Percentiles rank a stretch among this genome's conserved stretches.
These are phyloP conservation scores for Aristolochia californica DNA, from an alignment of 164 flowering plant genomes.

Conservation along the genomic window DNA sequence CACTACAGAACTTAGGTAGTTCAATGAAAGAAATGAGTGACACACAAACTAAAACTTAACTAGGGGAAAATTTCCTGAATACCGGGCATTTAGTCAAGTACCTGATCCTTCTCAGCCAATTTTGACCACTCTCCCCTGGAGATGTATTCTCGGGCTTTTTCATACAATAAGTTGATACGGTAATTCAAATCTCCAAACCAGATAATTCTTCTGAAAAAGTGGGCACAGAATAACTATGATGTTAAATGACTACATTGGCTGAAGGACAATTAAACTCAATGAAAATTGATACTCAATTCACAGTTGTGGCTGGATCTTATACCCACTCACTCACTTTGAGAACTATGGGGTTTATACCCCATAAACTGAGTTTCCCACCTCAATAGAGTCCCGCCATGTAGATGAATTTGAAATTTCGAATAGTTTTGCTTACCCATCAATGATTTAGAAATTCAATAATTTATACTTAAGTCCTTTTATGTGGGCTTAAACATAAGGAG, in stretches of 20 bases:
- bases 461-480: too few relatives aligned
- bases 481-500: too few relatives aligned
- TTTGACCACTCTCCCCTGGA: constrained; percentile 62
- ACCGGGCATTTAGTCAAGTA: constrained; percentile 8
- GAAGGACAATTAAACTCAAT: background rate
- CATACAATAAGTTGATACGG: constrained; percentile 69
- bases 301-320: too few relatives aligned
- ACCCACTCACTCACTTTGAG: too few relatives aligned
- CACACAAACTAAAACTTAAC: background rate
- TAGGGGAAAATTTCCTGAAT: background rate
- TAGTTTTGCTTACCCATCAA: too few relatives aligned
- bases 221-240: constrained; percentile 4
- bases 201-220: constrained; percentile 76
- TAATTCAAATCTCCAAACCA: constrained; percentile 98
- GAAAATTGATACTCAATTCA: background rate
- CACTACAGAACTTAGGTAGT: background rate
- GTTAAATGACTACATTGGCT: background rate
- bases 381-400: too few relatives aligned
- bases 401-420: too few relatives aligned
- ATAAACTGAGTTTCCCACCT: too few relatives aligned
- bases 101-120: constrained; percentile 82
- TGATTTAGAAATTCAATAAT: too few relatives aligned
- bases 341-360: too few relatives aligned
- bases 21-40: too few relatives aligned
- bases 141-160: constrained; percentile 56